phyloP scores from a whole-genome alignment of 306 rosid species.

The Adenanthera pavonina region DNA sequence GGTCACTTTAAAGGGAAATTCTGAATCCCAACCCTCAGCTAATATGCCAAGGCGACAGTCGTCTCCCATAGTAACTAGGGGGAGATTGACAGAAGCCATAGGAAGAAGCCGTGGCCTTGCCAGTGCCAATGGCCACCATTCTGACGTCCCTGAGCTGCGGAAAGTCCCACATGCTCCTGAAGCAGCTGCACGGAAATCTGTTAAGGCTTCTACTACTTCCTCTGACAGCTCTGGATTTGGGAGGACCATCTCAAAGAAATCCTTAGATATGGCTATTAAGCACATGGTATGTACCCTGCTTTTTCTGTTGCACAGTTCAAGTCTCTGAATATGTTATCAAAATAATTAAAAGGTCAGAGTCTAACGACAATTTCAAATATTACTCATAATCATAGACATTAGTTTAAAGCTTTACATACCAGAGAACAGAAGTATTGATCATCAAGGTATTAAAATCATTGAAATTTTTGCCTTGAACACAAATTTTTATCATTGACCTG shows the following conservation, averaged over 20 bases:
- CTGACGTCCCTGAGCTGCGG: background rate
- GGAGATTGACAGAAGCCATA: slow-evolving; percentile 71
- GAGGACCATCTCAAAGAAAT: slow-evolving; percentile 90
- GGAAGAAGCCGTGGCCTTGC: slow-evolving; percentile 65
- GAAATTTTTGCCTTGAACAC: background rate
- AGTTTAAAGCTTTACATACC: background rate
- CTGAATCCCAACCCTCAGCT: slow-evolving; percentile 59
- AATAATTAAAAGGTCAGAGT: background rate
- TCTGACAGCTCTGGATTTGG: slow-evolving; percentile 88
- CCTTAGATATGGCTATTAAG: slow-evolving; percentile 94
- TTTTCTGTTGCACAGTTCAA: background rate
- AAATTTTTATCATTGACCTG: background rate
- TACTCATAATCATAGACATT: background rate
- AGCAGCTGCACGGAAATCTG: slow-evolving; percentile 65
- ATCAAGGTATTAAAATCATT: background rate
- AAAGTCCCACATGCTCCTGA: slow-evolving; percentile 53
- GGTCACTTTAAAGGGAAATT: slow-evolving; percentile 57
- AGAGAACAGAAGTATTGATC: slow-evolving; percentile 13
- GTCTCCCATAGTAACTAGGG: slow-evolving; percentile 80
- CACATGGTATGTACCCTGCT: slow-evolving; percentile 74
- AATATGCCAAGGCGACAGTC: slow-evolving; percentile 69
- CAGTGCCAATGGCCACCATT: slow-evolving; percentile 60
- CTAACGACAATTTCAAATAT: background rate
- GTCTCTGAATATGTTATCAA: background rate
- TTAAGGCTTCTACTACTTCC: slow-evolving; percentile 65